phyloP scores from a whole-genome alignment of 139 green algal species.

The Chlorella sp. region DNA sequence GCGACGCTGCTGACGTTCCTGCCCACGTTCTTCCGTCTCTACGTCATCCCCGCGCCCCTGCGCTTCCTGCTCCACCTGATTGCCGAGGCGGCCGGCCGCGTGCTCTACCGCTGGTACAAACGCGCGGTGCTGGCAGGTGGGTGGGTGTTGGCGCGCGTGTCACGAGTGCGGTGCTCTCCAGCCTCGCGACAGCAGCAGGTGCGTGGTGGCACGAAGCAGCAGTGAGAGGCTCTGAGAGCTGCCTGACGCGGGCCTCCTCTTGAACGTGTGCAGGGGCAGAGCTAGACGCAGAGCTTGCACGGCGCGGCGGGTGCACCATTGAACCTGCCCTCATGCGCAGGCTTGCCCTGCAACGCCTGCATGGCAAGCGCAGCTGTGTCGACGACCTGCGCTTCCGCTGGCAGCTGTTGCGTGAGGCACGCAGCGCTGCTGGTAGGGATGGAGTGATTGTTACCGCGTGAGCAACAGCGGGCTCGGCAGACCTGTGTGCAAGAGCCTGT shows the following conservation, averaged over 20 bases:
- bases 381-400: no score
- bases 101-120: not conserved
- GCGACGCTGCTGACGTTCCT: slow-evolving; percentile 23
- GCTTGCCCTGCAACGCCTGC: slow-evolving; percentile 10
- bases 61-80: slow-evolving; percentile 21
- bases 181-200: no score
- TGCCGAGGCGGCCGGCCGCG: not conserved
- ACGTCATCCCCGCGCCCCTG: slow-evolving; percentile 31
- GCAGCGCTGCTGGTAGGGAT: no score
- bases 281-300: slow-evolving; percentile 4
- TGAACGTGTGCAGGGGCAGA: not conserved
- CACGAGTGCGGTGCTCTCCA: not conserved
- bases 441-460: no score
- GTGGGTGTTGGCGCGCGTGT: not conserved
- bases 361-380: slow-evolving; percentile 32
- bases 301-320: not conserved
- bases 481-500: no score
- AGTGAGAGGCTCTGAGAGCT: no score
- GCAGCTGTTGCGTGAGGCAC: no score
- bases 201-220: no score
- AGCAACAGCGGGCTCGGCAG: no score
- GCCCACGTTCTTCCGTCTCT: slow-evolving; percentile 16
- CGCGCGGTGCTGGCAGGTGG: slow-evolving; percentile 8
- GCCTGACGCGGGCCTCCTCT: not conserved
- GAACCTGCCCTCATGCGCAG: not conserved